Base-by-base conservation (phyloP, 2,329 filamentous ascomycete genomes). In the Colletotrichum incanum region DNA sequence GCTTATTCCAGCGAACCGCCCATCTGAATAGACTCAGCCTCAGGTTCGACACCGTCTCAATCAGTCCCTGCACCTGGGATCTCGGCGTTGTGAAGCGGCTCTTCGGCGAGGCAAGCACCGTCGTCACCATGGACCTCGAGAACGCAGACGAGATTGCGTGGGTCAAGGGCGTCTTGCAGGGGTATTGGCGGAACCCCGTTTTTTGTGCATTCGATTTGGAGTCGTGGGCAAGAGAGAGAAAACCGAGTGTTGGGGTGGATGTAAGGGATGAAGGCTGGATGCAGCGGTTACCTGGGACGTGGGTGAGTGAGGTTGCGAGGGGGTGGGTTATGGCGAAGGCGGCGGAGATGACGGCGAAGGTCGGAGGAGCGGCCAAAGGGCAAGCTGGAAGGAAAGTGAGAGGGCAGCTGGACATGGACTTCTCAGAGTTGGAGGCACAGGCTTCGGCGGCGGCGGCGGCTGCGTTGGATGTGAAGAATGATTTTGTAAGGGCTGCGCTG, bases 201-300 rank as follows among this genome's bases (percentile, higher is more conserved):
- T 63, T 71, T 14, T 72, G 63, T 39, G 70, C 59, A 23, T 73
- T 73, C 41, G 63, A 73, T 20, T 37, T 73, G 5, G 67, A 71
- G 61, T 54, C 34, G 4, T 73, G 71, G 71, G 71, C 71, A 16
- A 50, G 55, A 26, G 34, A 26, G 39, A 54, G 56, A 14, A 3
- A 28, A 18, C 26, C 16, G 16, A 71, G 11, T 9, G 20, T n/a
- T 0, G 41, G 37, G 0, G 6, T 23, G 47, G 23, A 5, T 11
- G 23, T 31, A 14, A 47, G 55, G n/a, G 67, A 66, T 0, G 52
- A 66, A 20, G 56, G 26, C 14, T 73, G 71, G 71, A 73, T 73
- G 67, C 34, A 37, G n/a, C 18, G 49, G 16, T 18, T 73, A 8
- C 52, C 61, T 1, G 26, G 23, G 26, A 62, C 61, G 1, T 73